Evolutionary conservation across 768 basidiomycete species (phyloP).

Genomic region (Sarcodon aspratus): DNA sequence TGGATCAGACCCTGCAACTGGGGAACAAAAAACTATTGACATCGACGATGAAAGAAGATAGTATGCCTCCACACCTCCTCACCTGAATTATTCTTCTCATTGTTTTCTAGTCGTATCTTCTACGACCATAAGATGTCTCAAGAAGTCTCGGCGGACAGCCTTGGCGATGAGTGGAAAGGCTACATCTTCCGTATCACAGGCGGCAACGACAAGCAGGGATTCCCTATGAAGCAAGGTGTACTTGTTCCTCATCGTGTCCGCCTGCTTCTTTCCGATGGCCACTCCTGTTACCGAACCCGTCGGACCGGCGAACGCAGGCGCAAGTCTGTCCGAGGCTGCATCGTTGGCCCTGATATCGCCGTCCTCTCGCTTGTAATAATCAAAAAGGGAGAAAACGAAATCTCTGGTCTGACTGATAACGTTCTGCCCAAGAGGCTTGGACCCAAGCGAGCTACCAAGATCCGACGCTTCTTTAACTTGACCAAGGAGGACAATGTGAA

Average conservation of each 20-base stretch:
- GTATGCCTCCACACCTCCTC: slow-evolving; percentile 28
- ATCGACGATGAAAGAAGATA: slow-evolving; percentile 84
- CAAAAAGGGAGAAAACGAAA: slow-evolving; percentile 88
- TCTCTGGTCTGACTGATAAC: slow-evolving; percentile 85
- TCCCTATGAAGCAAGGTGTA: slow-evolving; percentile 99
- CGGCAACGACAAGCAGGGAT: slow-evolving; percentile 97
- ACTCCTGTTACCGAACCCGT: slow-evolving; percentile 94
- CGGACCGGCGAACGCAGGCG: slow-evolving; percentile 94
- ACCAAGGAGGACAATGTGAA: slow-evolving; percentile 97
- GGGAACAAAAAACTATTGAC: slow-evolving; percentile 93
- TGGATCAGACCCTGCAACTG: slow-evolving; percentile 81
- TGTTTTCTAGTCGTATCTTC: slow-evolving; percentile 66
- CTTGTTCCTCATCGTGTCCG: slow-evolving; percentile 88
- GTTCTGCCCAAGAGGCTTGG: slow-evolving; percentile 93
- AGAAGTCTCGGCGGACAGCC: slow-evolving; percentile 82
- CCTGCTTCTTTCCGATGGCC: slow-evolving; percentile 89
- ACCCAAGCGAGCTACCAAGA: slow-evolving; percentile 96
- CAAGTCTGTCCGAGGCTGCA: slow-evolving; percentile 98
- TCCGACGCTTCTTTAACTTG: slow-evolving; percentile 95
- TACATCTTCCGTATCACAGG: slow-evolving; percentile 96
- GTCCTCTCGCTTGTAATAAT: slow-evolving; percentile 90
- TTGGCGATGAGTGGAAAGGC: slow-evolving; percentile 95
- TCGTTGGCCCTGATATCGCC: slow-evolving; percentile 93
- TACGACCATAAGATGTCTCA: slow-evolving; percentile 96
- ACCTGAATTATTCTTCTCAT: background rate